These are phyloP conservation scores for Suhomyces ambrosiae DNA, from an alignment of 1,139 yeast genomes.

Conservation along the genomic window DNA sequence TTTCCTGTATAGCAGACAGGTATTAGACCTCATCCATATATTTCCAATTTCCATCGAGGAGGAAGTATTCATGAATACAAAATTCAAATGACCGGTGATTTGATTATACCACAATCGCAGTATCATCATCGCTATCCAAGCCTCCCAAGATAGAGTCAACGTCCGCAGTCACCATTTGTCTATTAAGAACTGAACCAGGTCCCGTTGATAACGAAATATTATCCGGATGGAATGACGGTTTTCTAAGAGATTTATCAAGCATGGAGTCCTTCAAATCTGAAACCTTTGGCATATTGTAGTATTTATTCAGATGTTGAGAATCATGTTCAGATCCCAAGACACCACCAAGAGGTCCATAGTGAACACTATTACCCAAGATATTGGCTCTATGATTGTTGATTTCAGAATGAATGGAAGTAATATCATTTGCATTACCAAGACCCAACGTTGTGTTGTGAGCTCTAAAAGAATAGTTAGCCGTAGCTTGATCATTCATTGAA, in stretches of 20 bases:
- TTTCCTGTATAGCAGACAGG: too few relatives aligned
- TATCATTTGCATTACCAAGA: slow-evolving; percentile 46
- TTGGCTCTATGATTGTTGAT: slow-evolving; percentile 19
- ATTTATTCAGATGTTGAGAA: slow-evolving; percentile 16
- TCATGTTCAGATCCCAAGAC: neutral
- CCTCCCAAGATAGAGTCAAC: slow-evolving; percentile 40
- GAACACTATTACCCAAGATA: slow-evolving; percentile 2
- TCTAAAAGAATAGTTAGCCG: slow-evolving; percentile 10
- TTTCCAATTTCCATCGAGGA: too few relatives aligned
- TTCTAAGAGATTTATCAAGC: slow-evolving; percentile 20
- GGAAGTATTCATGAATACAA: too few relatives aligned
- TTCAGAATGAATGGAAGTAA: slow-evolving; percentile 46
- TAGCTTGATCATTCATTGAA: slow-evolving; percentile 8
- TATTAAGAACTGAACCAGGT: slow-evolving; percentile 36
- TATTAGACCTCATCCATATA: too few relatives aligned
- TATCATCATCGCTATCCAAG: slow-evolving; percentile 42
- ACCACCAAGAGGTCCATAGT: neutral
- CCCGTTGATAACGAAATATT: slow-evolving; percentile 16
- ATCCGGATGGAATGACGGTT: slow-evolving; percentile 12
- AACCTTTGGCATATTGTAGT: slow-evolving; percentile 39
- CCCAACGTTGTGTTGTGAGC: slow-evolving; percentile 28
- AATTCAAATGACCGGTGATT: too few relatives aligned
- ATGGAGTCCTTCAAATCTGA: slow-evolving; percentile 49
- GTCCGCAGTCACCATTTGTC: slow-evolving; percentile 37
- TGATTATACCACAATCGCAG: slow-evolving; percentile 32